Evolutionary conservation across 768 basidiomycete genomes (phyloP).

Genomic region (Boletus edulis): DNA sequence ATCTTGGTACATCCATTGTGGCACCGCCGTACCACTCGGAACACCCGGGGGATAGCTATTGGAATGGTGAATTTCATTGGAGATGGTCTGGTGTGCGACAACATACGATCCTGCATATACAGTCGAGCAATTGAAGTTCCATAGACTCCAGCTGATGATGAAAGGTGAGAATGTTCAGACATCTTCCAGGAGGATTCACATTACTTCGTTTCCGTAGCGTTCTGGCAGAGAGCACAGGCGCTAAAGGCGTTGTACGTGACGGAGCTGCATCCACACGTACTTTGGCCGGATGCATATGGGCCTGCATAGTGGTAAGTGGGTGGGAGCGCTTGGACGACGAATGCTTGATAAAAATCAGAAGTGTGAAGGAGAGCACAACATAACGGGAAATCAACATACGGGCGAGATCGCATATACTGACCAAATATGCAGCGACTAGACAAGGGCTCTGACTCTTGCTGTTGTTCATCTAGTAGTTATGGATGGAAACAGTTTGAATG

Average conservation of each 20-base stretch:
- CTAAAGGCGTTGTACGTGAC: conserved; percentile 54
- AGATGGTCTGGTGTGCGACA: neutral
- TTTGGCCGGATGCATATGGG: conserved; percentile 26
- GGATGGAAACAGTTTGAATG: neutral
- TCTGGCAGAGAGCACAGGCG: conserved; percentile 58
- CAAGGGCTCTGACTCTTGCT: conserved; percentile 47
- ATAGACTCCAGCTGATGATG: conserved; percentile 45
- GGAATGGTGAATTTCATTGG: neutral
- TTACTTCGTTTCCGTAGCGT: conserved; percentile 36
- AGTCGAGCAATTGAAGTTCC: conserved; percentile 46
- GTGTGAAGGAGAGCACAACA: conserved; percentile 2
- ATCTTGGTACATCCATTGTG: conserved; percentile 61
- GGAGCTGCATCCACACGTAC: conserved; percentile 52
- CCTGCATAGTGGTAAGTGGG: no score
- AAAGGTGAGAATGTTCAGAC: neutral
- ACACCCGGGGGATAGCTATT: conserved; percentile 44
- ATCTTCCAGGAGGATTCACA: neutral
- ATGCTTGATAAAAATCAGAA: no score
- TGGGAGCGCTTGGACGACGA: no score
- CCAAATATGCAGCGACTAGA: conserved; percentile 41
- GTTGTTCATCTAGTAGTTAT: conserved; percentile 34
- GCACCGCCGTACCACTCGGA: conserved; percentile 48
- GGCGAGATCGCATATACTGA: conserved; percentile 41
- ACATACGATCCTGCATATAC: conserved; percentile 30
- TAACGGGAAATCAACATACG: conserved; percentile 31